Evolutionary conservation across 2,329 filamentous ascomycete species (phyloP), one percentile per base, ranked within the genome.

Genomic region (Davidsoniella neocaledoniae): DNA sequence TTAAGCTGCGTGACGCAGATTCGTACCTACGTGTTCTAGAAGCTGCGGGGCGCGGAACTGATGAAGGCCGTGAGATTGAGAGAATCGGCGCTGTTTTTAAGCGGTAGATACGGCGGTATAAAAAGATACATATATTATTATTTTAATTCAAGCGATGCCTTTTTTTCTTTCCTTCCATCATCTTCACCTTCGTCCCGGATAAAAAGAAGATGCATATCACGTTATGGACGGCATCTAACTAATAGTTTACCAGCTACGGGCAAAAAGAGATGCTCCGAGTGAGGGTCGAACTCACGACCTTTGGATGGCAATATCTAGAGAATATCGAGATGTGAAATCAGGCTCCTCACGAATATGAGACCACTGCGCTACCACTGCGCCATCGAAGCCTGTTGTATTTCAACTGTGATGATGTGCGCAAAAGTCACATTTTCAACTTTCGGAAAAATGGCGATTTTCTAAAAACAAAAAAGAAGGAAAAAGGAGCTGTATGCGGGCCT

Each of bases 31-130:
- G 79, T 47, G 66, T 96, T 55, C 71, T 86, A 56, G 75, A 76
- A 51, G 86, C 82, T 56, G 87, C 86, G 14, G 82, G 78, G 5
- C 77, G 77, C 48, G 75, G 72, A 33, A 80, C 81, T 48, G 67
- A 74, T 19, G 78, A 82, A 55, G 76, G 72, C 2, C 65, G 77
- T 54, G 90, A 96, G 64, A 85, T 96, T 64, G 87, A 95, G 66
- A 74, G 83, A 58, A 68, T 95, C 47, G 74, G 74, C 57, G 73
- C 83, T 55, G 69, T 68, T 19, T 76, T 80, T 58, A 77, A 68
- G 64, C 36, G 46, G 42, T 52, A 39, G 44, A n/a, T 6, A 14
- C 4, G 8, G 42, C 5, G 21, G 21, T 5, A 5, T 5, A 23
- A 23, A 23, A 23, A 23, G 14, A 23, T 23, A 5, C 21, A 23